Evolutionary conservation across 2,329 filamentous ascomycete species (phyloP).

Genomic region (Paecilomyces sp.): DNA sequence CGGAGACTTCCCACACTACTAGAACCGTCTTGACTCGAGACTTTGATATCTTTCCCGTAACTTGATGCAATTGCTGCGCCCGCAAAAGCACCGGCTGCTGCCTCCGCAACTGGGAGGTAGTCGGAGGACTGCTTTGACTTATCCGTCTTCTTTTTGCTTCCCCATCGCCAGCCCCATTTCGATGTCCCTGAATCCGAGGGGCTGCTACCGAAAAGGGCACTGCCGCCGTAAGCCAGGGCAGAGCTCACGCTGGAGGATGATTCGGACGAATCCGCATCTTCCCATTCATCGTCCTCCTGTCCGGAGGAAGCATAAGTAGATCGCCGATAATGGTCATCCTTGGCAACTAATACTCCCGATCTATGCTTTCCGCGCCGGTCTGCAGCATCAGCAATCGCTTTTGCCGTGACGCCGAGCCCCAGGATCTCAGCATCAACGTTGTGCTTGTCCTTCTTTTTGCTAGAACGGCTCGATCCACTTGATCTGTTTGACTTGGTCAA

Average conservation of each 20-base stretch:
- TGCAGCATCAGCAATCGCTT: constrained; percentile 29
- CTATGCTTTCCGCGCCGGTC: constrained; percentile 26
- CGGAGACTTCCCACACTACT: constrained; percentile 43
- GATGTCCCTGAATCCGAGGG: constrained; percentile 48
- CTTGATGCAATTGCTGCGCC: constrained; percentile 35
- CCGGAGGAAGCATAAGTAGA: constrained; percentile 18
- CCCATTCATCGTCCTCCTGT: constrained; percentile 50
- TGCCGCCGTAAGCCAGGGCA: constrained; percentile 55
- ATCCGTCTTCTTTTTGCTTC: constrained; percentile 41
- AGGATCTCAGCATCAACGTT: constrained; percentile 42
- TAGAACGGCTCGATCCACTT: constrained; percentile 25
- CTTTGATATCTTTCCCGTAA: constrained; percentile 18
- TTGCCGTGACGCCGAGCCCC: constrained; percentile 41
- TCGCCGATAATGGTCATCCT: constrained; percentile 18
- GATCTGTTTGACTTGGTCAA: constrained; percentile 5
- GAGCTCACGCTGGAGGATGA: constrained; percentile 47
- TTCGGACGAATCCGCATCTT: constrained; percentile 52
- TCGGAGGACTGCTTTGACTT: constrained; percentile 14
- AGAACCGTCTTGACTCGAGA: constrained; percentile 17
- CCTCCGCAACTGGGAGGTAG: not conserved
- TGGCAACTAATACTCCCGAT: constrained; percentile 25
- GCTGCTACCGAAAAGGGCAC: constrained; percentile 34
- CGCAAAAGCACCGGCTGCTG: constrained; percentile 35
- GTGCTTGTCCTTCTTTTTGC: constrained; percentile 18
- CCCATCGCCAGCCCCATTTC: constrained; percentile 58